Conservation (phyloP, 139 green algal species). For the Raphidocelis subcapitata region DNA sequence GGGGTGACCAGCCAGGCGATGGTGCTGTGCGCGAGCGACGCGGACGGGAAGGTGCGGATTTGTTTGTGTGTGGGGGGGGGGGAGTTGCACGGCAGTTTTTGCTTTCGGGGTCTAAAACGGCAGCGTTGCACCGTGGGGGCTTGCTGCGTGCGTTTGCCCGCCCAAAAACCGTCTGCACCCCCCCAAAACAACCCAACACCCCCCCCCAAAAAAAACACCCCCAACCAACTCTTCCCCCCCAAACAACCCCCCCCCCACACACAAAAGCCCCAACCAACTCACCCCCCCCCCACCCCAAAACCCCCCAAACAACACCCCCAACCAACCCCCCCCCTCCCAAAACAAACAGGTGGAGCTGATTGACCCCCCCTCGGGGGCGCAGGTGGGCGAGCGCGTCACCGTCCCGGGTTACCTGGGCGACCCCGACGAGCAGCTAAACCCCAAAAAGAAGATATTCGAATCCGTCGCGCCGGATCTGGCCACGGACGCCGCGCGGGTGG, state of each 20-base stretch:
- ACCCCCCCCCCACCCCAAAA: too few species aligned
- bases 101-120: not conserved
- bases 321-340: too few species aligned
- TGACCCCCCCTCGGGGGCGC: conserved; percentile 68
- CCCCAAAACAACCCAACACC: too few species aligned
- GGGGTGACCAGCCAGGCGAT: conserved; percentile 83
- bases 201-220: too few species aligned
- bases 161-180: too few species aligned
- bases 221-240: too few species aligned
- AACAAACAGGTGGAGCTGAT: conserved; percentile 79
- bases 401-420: conserved; percentile 69
- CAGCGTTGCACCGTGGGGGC: too few species aligned
- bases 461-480: conserved; percentile 65
- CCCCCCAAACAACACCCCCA: too few species aligned
- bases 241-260: too few species aligned
- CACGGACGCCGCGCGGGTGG: conserved; percentile 54
- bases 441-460: conserved; percentile 92
- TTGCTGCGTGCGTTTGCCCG: too few species aligned
- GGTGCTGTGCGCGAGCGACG: conserved; percentile 81
- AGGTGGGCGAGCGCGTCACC: conserved; percentile 71
- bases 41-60: conserved; percentile 63
- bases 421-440: conserved; percentile 85
- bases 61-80: too few species aligned
- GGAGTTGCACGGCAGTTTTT: not conserved
- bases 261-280: too few species aligned